These are phyloP conservation scores for Eucalyptus paniculata DNA, from an alignment of 345 rosid genomes.

Conservation along the genomic window DNA sequence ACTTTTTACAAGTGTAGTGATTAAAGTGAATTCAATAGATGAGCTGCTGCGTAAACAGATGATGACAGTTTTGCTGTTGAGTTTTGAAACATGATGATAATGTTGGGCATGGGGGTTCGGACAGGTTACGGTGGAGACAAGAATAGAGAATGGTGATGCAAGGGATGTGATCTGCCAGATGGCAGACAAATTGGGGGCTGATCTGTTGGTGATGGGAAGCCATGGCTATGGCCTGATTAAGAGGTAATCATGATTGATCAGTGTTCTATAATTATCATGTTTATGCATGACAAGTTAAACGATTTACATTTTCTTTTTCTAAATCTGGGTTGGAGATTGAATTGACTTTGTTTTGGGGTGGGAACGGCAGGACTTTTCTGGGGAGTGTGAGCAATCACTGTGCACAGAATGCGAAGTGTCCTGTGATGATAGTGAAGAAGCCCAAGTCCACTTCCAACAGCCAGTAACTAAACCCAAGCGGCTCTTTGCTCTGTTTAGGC, in stretches of 20 bases:
- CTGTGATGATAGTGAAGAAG: conserved; percentile 50
- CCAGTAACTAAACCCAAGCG: neutral
- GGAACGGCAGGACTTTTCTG: conserved; percentile 25
- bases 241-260: conserved; percentile 6
- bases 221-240: conserved; percentile 53
- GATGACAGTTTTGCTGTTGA: neutral
- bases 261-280: neutral
- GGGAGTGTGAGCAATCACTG: conserved; percentile 71
- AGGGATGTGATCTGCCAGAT: conserved; percentile 47
- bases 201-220: conserved; percentile 50
- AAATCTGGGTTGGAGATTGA: neutral
- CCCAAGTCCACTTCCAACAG: conserved; percentile 10
- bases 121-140: conserved; percentile 37
- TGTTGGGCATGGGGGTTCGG: neutral
- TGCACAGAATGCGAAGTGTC: conserved; percentile 49
- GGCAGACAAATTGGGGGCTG: conserved; percentile 31
- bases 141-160: conserved; percentile 32
- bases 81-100: neutral
- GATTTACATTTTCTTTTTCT: neutral
- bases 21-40: neutral
- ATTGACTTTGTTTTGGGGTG: neutral
- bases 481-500: neutral
- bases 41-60: neutral
- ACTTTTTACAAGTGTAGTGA: neutral
- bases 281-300: neutral